Base-by-base conservation (phyloP, 2,329 filamentous ascomycete species). In the Pseudocercospora pini-densiflorae region DNA sequence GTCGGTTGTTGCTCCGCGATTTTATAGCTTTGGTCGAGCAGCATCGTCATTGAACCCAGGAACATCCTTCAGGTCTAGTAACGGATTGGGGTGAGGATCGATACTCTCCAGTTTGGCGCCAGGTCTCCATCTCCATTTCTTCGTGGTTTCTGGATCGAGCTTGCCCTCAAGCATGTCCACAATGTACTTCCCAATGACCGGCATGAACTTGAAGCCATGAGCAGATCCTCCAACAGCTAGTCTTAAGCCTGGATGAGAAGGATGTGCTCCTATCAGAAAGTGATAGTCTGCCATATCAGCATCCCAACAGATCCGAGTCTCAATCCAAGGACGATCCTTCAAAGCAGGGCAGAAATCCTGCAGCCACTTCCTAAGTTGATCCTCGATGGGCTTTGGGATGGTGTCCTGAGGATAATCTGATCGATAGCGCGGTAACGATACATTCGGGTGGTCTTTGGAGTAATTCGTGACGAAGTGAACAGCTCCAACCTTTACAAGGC, bases 131-230 rank as follows among this genome's bases (percentile, higher is more conserved):
- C 64, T 69, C 71, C 72, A 74, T 59, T 43, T 63, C 64, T 65
- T 68, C 3, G 67, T 61, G 16, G 62, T 68, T 7, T 65, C 64
- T 10, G 62, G 57, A 45, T 70, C 64, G 59, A 62, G 54, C 23
- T 21, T 64, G 4, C 62, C 62, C 16, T 64, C 62, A 8, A 64
- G 36, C 23, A 71, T 64, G 54, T 72, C 70, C 2, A 73, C 70
- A 3, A 74, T 64, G 62, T 73, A 67, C n/a, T 61, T 67, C 2
- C 74, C 74, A 55, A 75, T 53, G 8, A 71, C 70, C 3, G 74
- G 73, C 63, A 75, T 47, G 40, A 71, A 75, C 64, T 75, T 75
- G 66, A 74, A 75, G 0, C 70, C 74, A 67, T 75, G 74, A 12
- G 73, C 74, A 57, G 70, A 72, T 1, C 71, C 72, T 6, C 68